A percentile compares a stretch with the other conserved stretches of the same genome.
Conservation (phyloP, 257 asterid genomes). For the Nicotiana noctiflora region DNA sequence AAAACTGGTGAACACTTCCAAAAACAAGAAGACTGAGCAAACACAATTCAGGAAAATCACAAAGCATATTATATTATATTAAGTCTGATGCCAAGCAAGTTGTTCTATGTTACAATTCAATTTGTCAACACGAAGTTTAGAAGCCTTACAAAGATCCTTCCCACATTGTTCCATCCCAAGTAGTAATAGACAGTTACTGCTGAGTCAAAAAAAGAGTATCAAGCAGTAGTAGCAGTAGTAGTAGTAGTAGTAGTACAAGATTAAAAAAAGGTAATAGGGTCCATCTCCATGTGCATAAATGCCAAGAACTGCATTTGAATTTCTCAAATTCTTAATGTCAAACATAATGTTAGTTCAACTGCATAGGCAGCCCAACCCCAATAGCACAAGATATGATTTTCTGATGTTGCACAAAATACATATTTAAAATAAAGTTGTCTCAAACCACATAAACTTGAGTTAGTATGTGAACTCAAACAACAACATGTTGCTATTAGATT, state of each 20-base stretch:
- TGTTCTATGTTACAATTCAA: too few species aligned
- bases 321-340: not conserved
- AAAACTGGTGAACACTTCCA: too few species aligned
- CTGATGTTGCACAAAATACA: not conserved
- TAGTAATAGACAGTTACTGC: not conserved
- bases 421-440: not conserved
- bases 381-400: not conserved
- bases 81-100: too few species aligned
- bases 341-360: not conserved
- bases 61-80: too few species aligned
- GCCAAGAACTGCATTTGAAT: not conserved
- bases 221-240: too few species aligned
- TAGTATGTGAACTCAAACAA: not conserved
- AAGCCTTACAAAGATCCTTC: slow-evolving; percentile 23
- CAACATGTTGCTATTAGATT: not conserved
- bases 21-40: too few species aligned
- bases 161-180: slow-evolving; percentile 4
- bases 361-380: not conserved
- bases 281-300: not conserved
- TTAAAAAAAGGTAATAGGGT: not conserved
- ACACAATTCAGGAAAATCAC: too few species aligned
- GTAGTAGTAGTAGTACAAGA: not conserved
- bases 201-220: not conserved
- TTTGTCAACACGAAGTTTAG: not conserved
- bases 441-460: not conserved